Conservation (phyloP, 345 rosid species). For the Gossypium ekmanianum region DNA sequence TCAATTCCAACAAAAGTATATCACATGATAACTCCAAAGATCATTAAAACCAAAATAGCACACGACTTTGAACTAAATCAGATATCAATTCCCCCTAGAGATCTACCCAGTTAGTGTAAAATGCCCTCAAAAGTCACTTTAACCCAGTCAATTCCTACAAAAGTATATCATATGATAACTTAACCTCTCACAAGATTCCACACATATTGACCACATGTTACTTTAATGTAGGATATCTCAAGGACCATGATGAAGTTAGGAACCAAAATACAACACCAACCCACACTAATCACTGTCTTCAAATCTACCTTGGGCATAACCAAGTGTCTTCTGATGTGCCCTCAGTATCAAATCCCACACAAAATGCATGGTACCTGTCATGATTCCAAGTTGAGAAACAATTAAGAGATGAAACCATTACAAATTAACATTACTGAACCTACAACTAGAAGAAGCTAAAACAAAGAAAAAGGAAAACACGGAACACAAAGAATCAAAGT, state of each 20-base stretch:
- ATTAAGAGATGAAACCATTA: constrained; percentile 14
- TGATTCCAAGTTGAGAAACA: constrained; percentile 22
- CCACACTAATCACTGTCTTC: constrained; percentile 20
- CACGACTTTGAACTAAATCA: constrained; percentile 4
- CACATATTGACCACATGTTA: neutral
- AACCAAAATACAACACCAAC: constrained; percentile 23
- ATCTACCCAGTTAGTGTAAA: neutral
- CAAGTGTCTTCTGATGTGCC: constrained; percentile 78
- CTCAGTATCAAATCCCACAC: constrained; percentile 94
- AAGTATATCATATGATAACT: neutral
- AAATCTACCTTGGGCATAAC: constrained; percentile 88
- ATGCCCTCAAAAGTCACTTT: neutral
- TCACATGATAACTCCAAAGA: neutral
- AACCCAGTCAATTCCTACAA: constrained; percentile 3
- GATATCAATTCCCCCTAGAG: neutral
- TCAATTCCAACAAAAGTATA: constrained; percentile 4
- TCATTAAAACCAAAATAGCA: neutral
- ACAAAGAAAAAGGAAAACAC: neutral
- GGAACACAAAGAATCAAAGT: neutral
- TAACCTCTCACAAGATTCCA: neutral
- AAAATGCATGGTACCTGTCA: constrained; percentile 93
- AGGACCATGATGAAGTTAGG: constrained; percentile 16
- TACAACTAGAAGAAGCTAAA: neutral
- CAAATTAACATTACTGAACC: neutral
- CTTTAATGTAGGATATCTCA: neutral